phyloP scores from a whole-genome alignment of 495 filamentous ascomycete species.

The Podospora fimiseda region DNA sequence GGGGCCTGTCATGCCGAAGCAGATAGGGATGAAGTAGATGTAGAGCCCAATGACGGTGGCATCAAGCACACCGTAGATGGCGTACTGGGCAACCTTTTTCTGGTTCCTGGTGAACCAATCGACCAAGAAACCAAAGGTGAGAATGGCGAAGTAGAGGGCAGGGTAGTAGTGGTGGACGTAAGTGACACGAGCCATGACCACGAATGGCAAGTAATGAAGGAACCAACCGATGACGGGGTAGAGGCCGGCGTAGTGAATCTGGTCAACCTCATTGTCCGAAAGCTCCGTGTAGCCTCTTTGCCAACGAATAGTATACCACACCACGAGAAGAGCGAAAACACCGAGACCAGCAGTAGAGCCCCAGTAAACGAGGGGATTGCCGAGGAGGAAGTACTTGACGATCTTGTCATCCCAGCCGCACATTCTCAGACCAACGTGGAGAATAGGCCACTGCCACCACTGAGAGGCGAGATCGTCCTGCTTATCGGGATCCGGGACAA shows the following conservation, averaged over 20 bases:
- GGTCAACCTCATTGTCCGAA: conserved; percentile 69
- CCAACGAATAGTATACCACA: conserved; percentile 91
- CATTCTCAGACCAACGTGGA: conserved; percentile 94
- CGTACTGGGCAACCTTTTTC: conserved; percentile 52
- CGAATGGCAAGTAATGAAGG: conserved; percentile 91
- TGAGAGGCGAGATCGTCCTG: conserved; percentile 95
- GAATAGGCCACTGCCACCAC: conserved; percentile 98
- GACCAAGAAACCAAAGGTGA: conserved; percentile 78
- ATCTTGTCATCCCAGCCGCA: conserved; percentile 95
- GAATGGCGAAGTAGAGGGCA: conserved; percentile 95
- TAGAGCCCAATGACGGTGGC: conserved; percentile 68
- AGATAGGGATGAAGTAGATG: conserved; percentile 85
- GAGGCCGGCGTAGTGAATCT: conserved; percentile 87
- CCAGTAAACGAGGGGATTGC: conserved; percentile 96
- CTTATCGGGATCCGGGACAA: conserved; percentile 97
- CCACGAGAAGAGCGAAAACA: conserved; percentile 60
- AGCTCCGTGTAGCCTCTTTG: conserved; percentile 90
- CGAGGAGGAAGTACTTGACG: conserved; percentile 96
- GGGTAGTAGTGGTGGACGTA: conserved; percentile 99
- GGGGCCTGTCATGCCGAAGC: conserved; percentile 87
- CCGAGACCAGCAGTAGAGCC: conserved; percentile 73
- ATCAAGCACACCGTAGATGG: conserved; percentile 66
- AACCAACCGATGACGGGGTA: conserved; percentile 94
- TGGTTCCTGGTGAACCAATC: conserved; percentile 72
- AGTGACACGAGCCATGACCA: conserved; percentile 95